Conservation (phyloP, 768 basidiomycete genomes). For the Termitomyces eurrhizus region DNA sequence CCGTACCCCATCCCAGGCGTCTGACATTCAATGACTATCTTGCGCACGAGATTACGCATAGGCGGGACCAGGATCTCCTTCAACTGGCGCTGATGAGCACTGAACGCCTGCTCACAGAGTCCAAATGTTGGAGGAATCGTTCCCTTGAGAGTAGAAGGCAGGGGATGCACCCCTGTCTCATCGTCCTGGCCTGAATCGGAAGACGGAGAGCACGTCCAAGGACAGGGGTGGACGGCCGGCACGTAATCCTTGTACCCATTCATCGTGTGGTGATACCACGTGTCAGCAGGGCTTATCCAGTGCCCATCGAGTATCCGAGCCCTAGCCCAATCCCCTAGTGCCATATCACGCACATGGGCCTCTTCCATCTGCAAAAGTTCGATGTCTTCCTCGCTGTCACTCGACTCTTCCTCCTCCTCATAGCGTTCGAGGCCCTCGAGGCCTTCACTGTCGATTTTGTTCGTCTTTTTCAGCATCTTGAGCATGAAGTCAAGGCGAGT, state of each 20-base stretch:
- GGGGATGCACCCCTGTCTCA: conserved; percentile 43
- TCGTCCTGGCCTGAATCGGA: conserved; percentile 18
- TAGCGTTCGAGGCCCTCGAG: conserved; percentile 14
- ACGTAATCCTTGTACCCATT: conserved; percentile 35
- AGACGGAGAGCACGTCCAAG: conserved; percentile 46
- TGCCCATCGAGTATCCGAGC: conserved; percentile 68
- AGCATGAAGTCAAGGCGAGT: conserved; percentile 68
- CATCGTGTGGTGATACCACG: conserved; percentile 47
- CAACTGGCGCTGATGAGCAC: conserved; percentile 56
- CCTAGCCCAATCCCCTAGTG: conserved; percentile 70
- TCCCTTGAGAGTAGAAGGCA: conserved; percentile 39
- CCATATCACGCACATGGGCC: conserved; percentile 45
- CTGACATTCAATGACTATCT: conserved; percentile 60
- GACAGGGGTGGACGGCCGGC: conserved; percentile 52
- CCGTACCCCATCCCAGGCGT: conserved; percentile 28
- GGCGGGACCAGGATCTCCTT: conserved; percentile 57
- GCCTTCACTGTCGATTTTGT: conserved; percentile 20
- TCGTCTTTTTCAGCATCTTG: conserved; percentile 23
- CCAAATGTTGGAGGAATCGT: conserved; percentile 56
- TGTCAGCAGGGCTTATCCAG: conserved; percentile 73
- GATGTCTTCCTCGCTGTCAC: conserved; percentile 41
- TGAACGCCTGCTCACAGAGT: conserved; percentile 63
- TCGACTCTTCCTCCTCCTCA: conserved; percentile 35
- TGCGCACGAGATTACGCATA: conserved; percentile 66
- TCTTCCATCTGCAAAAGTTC: conserved; percentile 40